Evolutionary conservation across 148 eudicot genomes (phyloP), one percentile per base, ranked within the genome.

Genomic region (Camellia lanceoleosa): DNA sequence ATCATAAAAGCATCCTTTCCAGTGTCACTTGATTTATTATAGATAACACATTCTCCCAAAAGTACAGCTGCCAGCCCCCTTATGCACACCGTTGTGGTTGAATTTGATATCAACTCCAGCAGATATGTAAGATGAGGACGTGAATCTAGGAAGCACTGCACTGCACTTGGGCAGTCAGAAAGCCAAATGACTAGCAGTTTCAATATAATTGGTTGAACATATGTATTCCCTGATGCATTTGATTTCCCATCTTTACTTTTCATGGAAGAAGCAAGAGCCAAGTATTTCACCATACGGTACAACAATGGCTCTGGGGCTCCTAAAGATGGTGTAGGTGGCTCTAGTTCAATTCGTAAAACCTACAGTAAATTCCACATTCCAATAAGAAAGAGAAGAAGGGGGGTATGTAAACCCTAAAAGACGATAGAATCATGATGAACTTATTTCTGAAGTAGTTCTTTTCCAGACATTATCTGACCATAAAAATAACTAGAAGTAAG

Each of bases 251-350:
- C 99, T 76, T 90, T 90, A 76, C 76, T 83, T 76, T 83, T 89
- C 87, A 87, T 83, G 77, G 99, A 92, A 85, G 98, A 91, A 79
- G 98, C 89, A 85, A 96, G 90, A 79, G 94, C 97, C 85, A 94
- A 86, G 89, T 92, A 96, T 89, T 92, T 93, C 83, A 94, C 92
- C 93, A 94, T 86, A 52, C 95, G 99, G 82, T 96, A 98, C 90
- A 96, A 80, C 79, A 96, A 84, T 41, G 99, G 98, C 88, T 96
- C 99, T 23, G 97, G 75, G 42, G 92, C 79, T 75, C 91, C 94
- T 79, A 92, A 83, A 78, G 94, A 79, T 38, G 85, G 91, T 85
- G 74, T 83, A 61, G 97, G 90, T 66, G 92, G 87, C 83, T 90
- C 95, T 64, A 94, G 89, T 88, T 93, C 89, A 83, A 93, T 84